phyloP scores from a whole-genome alignment of 305 asterid species.

The Andrographis paniculata region DNA sequence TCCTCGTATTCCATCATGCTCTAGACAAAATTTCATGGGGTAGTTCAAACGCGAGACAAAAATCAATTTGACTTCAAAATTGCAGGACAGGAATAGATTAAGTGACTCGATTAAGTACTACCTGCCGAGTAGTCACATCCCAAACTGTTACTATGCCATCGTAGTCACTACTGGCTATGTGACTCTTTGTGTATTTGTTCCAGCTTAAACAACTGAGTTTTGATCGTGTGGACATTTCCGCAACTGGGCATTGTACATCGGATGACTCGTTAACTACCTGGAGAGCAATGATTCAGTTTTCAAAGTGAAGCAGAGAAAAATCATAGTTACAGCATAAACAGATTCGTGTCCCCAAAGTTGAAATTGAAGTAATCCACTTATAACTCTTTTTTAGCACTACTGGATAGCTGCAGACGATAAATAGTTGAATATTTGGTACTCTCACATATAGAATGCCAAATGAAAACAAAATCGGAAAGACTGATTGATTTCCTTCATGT shows the following conservation, averaged over 20 bases:
- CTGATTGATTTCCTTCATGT: no score
- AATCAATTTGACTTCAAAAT: no score
- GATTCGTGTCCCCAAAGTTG: background rate
- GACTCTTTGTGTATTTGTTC: slow-evolving; percentile 68
- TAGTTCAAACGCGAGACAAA: slow-evolving; percentile 5
- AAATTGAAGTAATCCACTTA: background rate
- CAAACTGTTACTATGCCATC: slow-evolving; percentile 93
- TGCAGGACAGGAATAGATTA: slow-evolving; percentile 14
- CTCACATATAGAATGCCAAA: background rate
- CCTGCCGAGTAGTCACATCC: slow-evolving; percentile 95
- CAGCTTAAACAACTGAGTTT: slow-evolving; percentile 93
- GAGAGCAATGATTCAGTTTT: slow-evolving; percentile 10
- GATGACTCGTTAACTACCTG: slow-evolving; percentile 82
- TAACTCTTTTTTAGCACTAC: background rate
- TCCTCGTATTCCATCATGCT: slow-evolving; percentile 91
- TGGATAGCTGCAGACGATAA: background rate
- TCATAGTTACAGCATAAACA: background rate
- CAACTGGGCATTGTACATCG: slow-evolving; percentile 67
- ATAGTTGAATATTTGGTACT: no score
- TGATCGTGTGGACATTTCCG: slow-evolving; percentile 76
- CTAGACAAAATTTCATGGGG: slow-evolving; percentile 44
- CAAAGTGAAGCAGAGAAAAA: background rate
- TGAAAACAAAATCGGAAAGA: background rate
- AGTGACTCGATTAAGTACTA: slow-evolving; percentile 23
- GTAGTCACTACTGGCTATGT: slow-evolving; percentile 87